Base-by-base conservation (phyloP, 2,329 filamentous ascomycete species). In the Phialophora expanda region DNA sequence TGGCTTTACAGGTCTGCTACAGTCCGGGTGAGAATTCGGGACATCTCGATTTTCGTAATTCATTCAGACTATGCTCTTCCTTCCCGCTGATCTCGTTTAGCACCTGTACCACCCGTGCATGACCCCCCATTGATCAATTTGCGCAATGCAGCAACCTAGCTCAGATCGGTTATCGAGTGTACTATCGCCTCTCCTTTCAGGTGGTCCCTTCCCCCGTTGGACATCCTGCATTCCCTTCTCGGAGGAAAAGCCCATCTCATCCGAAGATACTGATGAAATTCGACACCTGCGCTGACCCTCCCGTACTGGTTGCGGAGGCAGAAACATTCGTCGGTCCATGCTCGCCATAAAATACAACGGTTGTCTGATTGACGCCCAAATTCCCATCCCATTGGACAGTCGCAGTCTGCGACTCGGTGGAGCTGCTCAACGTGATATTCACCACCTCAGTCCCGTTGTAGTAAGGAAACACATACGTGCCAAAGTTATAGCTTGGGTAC, bases 371-470 rank as follows among this genome's bases (percentile, higher is more conserved):
- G 17, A 60, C 20, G 7, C 57, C 30, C 41, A 60, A 26, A n/a
- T 32, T 17, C 12, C 57, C 57, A 51, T 60, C 44, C 57, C 57
- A 51, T 17, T 51, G 57, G 22, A 60, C 44, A n/a, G 30, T 32
- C 2, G 34, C 57, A 12, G 57, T 60, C 28, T 51, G 26, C 12
- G 17, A 60, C n/a, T 46, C 46, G 26, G 57, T 22, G 24, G 26
- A 22, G 20, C 41, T 50, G n/a, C 41, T 50, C 17, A 60, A 28
- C 46, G 57, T 60, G 28, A 60, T 34, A 32, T 51, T 60, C n/a
- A 60, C 44, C 17, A 60, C 57, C 24, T 60, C 57, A n/a, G 17
- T 14, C 14, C 57, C 57, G 6, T 50, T 60, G 57, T 60, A 60
- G 41, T 60, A 60, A 6, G 57, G 57, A n/a, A 60, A 51, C 12